A percentile compares a stretch with the other conserved stretches of the same genome.
Conservation (phyloP, 2,329 filamentous ascomycete genomes). For the Raffaelea albimanens region DNA sequence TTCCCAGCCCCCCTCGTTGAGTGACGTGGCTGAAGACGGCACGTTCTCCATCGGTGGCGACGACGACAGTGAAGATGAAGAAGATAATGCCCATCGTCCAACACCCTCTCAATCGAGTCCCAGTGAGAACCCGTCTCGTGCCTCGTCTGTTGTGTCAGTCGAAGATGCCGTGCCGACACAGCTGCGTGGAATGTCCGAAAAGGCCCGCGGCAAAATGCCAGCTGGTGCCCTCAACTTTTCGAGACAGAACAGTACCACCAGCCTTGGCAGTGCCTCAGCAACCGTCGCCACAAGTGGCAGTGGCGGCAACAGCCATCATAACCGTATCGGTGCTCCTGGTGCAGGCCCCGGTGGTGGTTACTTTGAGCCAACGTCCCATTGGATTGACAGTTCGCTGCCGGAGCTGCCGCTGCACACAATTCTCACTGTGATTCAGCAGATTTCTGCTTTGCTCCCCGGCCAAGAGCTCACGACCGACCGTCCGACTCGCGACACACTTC, state of each 20-base stretch:
- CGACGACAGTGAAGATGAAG: conserved; percentile 74
- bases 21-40: conserved; percentile 67
- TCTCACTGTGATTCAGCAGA: conserved; percentile 63
- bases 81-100: conserved; percentile 37
- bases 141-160: conserved; percentile 58
- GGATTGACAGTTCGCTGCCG: conserved; percentile 93
- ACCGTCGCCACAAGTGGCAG: not conserved
- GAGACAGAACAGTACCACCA: conserved; percentile 80
- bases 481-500: conserved; percentile 22
- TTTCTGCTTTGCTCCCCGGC: conserved; percentile 47
- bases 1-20: conserved; percentile 44
- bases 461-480: conserved; percentile 28
- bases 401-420: conserved; percentile 83
- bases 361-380: conserved; percentile 72
- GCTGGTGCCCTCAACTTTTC: conserved; percentile 76
- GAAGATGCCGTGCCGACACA: conserved; percentile 79
- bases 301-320: not conserved
- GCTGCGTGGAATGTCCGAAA: conserved; percentile 89
- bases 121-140: conserved; percentile 51
- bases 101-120: conserved; percentile 51
- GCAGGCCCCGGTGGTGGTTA: not conserved
- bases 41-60: conserved; percentile 86
- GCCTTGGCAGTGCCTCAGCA: conserved; percentile 55
- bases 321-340: not conserved
- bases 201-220: conserved; percentile 91